A percentile compares a stretch with the other conserved stretches of the same genome.
phyloP scores from a whole-genome alignment of 345 rosid genomes.

The Acer negundo region DNA sequence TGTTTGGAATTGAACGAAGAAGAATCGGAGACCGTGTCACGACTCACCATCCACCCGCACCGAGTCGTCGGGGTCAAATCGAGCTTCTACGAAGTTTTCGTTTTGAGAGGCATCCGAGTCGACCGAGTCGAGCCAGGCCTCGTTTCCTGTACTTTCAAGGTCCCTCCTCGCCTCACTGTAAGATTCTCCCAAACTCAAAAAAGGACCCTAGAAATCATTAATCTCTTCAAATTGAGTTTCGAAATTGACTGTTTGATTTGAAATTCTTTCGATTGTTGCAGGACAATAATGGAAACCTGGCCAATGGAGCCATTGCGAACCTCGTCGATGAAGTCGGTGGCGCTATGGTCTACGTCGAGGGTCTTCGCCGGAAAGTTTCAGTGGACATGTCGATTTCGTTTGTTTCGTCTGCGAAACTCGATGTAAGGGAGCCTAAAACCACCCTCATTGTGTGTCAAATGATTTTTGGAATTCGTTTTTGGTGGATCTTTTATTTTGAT shows the following conservation, averaged over 20 bases:
- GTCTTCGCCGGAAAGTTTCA: slow-evolving; percentile 68
- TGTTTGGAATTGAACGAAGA: slow-evolving; percentile 46
- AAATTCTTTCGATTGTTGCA: slow-evolving; percentile 31
- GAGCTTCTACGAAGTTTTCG: slow-evolving; percentile 70
- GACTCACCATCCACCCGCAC: slow-evolving; percentile 46
- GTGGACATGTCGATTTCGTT: slow-evolving; percentile 89
- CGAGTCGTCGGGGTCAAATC: slow-evolving; percentile 32
- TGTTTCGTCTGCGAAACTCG: slow-evolving; percentile 59
- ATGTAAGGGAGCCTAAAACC: slow-evolving; percentile 39
- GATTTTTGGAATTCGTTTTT: no score
- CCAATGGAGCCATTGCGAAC: slow-evolving; percentile 78
- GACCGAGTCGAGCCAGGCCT: slow-evolving; percentile 73
- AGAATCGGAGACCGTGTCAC: slow-evolving; percentile 44
- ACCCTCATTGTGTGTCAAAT: background rate
- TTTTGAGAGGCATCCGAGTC: slow-evolving; percentile 69
- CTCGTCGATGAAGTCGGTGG: slow-evolving; percentile 92
- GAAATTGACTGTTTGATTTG: background rate
- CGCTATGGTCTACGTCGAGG: slow-evolving; percentile 56
- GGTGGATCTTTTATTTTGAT: background rate
- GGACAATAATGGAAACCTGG: slow-evolving; percentile 75
- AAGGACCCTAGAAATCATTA: background rate
- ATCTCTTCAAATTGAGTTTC: background rate
- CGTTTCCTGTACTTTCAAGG: slow-evolving; percentile 72
- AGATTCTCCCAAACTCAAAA: slow-evolving; percentile 13
- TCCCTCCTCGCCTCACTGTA: slow-evolving; percentile 89